Evolutionary conservation across 495 filamentous ascomycete species (phyloP).

Genomic region (Penicillium robsamsonii): DNA sequence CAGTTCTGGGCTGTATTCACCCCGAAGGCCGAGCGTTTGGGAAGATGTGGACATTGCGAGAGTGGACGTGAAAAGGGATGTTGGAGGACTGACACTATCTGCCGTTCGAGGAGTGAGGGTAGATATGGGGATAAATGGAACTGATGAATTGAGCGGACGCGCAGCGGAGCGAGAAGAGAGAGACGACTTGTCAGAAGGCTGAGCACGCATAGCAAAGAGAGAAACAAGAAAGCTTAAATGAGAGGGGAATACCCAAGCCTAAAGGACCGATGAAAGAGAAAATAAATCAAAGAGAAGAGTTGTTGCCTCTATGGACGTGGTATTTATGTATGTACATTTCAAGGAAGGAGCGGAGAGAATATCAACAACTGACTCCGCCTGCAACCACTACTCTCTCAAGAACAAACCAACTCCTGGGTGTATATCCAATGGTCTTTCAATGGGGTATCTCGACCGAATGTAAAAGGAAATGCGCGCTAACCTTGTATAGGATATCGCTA

Average conservation of each 20-base stretch:
- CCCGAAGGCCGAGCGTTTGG: background rate
- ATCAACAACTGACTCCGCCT: background rate
- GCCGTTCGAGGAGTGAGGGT: background rate
- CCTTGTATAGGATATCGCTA: slow-evolving; percentile 2
- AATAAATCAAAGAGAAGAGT: background rate
- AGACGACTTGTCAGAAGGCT: background rate
- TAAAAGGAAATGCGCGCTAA: slow-evolving; percentile 6
- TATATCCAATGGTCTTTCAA: background rate
- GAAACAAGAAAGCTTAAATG: background rate
- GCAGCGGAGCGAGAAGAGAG: background rate
- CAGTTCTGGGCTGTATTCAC: slow-evolving; percentile 13
- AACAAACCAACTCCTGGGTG: background rate
- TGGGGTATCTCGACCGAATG: slow-evolving; percentile 11
- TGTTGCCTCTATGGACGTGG: background rate
- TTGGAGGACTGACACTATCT: background rate
- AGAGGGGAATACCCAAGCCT: background rate
- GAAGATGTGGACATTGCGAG: background rate
- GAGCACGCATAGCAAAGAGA: background rate
- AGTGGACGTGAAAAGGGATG: background rate
- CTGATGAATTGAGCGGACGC: background rate
- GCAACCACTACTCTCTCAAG: background rate
- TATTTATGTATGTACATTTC: slow-evolving; percentile 3
- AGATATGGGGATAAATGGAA: background rate
- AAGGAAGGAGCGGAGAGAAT: slow-evolving; percentile 2
- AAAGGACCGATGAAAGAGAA: background rate